Conservation (phyloP, 371 early-diverging fungal genomes). For the Zychaea mexicana region DNA sequence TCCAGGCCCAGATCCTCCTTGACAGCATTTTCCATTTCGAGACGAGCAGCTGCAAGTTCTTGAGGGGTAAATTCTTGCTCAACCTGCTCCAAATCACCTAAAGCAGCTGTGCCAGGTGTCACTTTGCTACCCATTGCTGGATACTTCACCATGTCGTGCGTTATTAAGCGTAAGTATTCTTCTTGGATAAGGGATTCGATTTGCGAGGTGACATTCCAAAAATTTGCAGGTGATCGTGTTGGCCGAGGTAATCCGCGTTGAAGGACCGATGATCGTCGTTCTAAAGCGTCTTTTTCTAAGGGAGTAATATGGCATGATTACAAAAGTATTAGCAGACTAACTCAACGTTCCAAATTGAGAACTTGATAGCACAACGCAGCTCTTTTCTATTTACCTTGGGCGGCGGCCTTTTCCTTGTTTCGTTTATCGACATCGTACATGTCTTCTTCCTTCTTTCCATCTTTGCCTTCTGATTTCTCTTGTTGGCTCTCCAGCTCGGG, state of each 20-base stretch:
- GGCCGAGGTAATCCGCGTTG: slow-evolving; percentile 86
- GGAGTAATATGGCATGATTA: neutral
- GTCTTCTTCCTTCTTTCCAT: slow-evolving; percentile 48
- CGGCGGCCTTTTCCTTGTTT: slow-evolving; percentile 38
- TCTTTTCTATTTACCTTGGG: slow-evolving; percentile 34
- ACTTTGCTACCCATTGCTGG: slow-evolving; percentile 66
- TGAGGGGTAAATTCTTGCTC: slow-evolving; percentile 57
- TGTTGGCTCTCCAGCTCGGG: slow-evolving; percentile 67
- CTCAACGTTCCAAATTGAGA: too few relatives aligned
- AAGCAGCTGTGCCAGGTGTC: slow-evolving; percentile 47
- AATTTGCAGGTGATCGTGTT: slow-evolving; percentile 31
- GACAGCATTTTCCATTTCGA: slow-evolving; percentile 46
- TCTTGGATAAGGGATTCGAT: slow-evolving; percentile 53
- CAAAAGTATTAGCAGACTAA: too few relatives aligned
- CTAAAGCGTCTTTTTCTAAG: slow-evolving; percentile 50
- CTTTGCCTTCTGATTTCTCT: slow-evolving; percentile 29
- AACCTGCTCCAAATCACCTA: slow-evolving; percentile 37
- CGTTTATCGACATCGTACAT: slow-evolving; percentile 71
- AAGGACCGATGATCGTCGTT: slow-evolving; percentile 74
- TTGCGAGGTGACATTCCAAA: slow-evolving; percentile 21
- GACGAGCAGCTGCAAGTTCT: slow-evolving; percentile 40
- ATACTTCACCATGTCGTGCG: slow-evolving; percentile 70
- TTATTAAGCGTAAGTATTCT: slow-evolving; percentile 65
- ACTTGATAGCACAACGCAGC: too few relatives aligned
- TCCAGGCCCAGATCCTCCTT: slow-evolving; percentile 20